These are phyloP conservation scores for Hyphodiscus sp. DNA, from an alignment of 2,329 filamentous ascomycete genomes.

Conservation along the genomic window DNA sequence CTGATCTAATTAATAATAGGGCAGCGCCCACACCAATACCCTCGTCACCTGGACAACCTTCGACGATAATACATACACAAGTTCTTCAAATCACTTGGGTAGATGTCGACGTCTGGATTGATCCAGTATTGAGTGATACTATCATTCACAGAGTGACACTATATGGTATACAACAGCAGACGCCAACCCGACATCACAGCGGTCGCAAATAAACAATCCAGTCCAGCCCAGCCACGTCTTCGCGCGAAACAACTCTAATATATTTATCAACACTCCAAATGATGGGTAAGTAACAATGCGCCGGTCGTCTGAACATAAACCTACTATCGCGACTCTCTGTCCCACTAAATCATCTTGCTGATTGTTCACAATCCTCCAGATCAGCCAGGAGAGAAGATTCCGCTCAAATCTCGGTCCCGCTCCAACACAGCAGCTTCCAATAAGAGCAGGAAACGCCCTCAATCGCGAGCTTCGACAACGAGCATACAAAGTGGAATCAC, in stretches of 20 bases:
- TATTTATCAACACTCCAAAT: slow-evolving; percentile 8
- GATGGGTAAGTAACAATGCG: slow-evolving; percentile 24
- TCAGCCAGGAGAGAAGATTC: slow-evolving; percentile 30
- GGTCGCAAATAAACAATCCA: slow-evolving; percentile 4
- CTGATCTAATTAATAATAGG: too few relatives aligned
- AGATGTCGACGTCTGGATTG: background rate
- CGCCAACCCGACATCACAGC: background rate
- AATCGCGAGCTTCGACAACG: slow-evolving; percentile 42
- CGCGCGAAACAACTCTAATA: slow-evolving; percentile 7
- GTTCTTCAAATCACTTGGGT: background rate
- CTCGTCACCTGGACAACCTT: background rate
- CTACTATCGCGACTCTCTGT: background rate
- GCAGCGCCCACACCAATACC: too few relatives aligned
- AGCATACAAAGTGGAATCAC: slow-evolving; percentile 34
- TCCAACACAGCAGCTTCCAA: slow-evolving; percentile 39
- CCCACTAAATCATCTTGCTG: slow-evolving; percentile 9
- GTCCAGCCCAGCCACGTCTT: slow-evolving; percentile 21
- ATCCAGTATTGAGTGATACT: slow-evolving; percentile 5
- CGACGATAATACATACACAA: background rate
- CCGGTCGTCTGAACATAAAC: background rate
- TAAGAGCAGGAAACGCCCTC: slow-evolving; percentile 36
- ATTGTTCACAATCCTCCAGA: slow-evolving; percentile 19
- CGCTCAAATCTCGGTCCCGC: slow-evolving; percentile 35
- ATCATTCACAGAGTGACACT: background rate
- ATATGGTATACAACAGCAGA: background rate